phyloP scores from a whole-genome alignment of 495 filamentous ascomycete genomes.

The Penicillium verhagenii region DNA sequence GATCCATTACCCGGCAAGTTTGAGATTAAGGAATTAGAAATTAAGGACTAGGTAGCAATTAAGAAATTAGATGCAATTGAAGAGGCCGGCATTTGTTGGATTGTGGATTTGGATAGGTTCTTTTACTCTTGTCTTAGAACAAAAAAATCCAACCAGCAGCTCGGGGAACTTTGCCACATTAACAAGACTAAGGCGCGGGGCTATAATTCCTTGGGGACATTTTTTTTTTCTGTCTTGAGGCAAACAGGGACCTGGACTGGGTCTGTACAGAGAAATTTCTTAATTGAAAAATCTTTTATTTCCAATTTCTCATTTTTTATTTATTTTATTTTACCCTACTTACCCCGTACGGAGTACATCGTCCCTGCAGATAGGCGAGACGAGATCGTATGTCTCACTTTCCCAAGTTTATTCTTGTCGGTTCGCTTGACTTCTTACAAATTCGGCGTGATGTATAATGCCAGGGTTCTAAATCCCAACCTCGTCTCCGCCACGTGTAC shows the following conservation, averaged over 20 bases:
- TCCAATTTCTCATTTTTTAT: no score
- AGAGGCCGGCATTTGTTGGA: neutral
- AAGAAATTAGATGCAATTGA: neutral
- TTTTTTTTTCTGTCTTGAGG: no score
- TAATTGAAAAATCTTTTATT: no score
- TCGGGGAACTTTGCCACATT: constrained; percentile 1
- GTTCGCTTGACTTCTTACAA: neutral
- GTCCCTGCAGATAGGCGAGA: neutral
- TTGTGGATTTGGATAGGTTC: neutral
- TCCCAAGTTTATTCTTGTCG: neutral
- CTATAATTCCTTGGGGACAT: neutral
- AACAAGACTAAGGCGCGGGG: neutral
- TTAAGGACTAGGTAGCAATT: no score
- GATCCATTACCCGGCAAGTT: neutral
- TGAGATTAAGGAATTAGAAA: neutral
- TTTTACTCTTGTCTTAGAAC: neutral
- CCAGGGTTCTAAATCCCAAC: no score
- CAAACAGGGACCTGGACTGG: neutral
- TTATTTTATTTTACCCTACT: no score
- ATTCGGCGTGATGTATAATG: neutral
- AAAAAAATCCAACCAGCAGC: neutral
- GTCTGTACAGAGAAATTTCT: no score
- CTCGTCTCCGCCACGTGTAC: neutral
- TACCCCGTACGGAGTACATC: neutral
- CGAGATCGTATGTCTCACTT: neutral